A percentile compares a stretch with the other conserved stretches of the same genome.
phyloP scores from a whole-genome alignment of 2,329 filamentous ascomycete genomes.

The Geosmithia putterillii region DNA sequence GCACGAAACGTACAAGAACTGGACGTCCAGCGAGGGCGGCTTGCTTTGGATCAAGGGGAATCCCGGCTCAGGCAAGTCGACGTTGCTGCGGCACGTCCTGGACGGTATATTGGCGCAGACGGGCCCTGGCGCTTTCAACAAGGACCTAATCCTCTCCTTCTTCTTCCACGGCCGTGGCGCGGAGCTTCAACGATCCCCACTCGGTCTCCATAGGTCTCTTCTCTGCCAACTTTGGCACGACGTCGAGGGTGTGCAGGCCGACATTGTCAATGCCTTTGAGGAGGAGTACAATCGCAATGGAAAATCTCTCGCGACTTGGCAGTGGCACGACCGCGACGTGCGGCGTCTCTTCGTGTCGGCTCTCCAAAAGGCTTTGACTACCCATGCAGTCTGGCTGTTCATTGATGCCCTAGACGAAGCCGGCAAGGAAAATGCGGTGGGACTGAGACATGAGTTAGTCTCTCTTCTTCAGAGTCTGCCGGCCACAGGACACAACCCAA shows the following conservation, averaged over 20 bases:
- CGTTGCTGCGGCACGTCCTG: neutral
- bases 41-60: neutral
- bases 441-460: neutral
- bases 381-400: neutral
- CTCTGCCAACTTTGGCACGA: neutral
- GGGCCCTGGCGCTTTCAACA: neutral
- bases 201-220: neutral
- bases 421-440: neutral
- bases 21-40: neutral
- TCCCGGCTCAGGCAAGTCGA: neutral
- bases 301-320: neutral
- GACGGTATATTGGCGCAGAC: neutral
- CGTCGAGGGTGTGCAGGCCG: neutral
- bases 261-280: neutral
- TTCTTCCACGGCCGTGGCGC: neutral
- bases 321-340: neutral
- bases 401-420: slow-evolving; percentile 1
- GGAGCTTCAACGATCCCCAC: neutral
- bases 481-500: fast-evolving
- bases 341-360: neutral
- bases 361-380: neutral
- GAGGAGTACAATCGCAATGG: neutral
- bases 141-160: neutral
- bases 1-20: neutral
- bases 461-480: neutral